Base-by-base conservation (phyloP, 1,139 yeast species). In the Suhomyces guaymorum region DNA sequence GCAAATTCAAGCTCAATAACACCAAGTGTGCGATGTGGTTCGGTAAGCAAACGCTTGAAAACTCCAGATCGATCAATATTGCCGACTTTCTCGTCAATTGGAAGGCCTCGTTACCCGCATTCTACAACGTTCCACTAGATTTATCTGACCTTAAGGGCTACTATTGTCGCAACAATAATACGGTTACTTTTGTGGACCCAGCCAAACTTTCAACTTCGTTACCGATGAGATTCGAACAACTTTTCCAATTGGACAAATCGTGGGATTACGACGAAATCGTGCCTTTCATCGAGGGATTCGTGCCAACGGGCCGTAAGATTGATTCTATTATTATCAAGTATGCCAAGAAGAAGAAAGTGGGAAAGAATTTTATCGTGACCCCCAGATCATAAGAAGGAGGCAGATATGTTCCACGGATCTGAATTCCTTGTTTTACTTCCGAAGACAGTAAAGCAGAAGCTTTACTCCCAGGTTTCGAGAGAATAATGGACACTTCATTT, bases 251-350 rank as follows among this genome's bases (percentile, higher is more conserved):
- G 28, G 82, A 80, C 46, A 54, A 70, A 2, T 69, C 67, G 21
- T 92, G 97, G 97, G 78, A 72, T 5, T 59, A 82, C 33, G 74
- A 73, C 1, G 96, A 89, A 31, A 73, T 92, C 17, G 63, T 66
- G 15, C 96, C 96, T 1, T 86, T 77, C 48, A 65, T 90, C 5
- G 62, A 61, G 18, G 80, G 76, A 15, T 64, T 79, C 37, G 75
- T 82, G 38, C 72, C 73, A 2, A 63, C 70, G 24, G 75, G 75
- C 1, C 60, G 80, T 40, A 85, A 84, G 54, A 59, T 77, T 8
- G 96, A 88, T 37, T 73, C 76, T 33, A 76, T 86, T 44, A 71
- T 88, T 12, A 69, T 88, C 69, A 89, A 89, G 57, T 83, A 69
- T 56, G 95, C 94, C 2, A 75, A 78, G 46, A 80, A 81, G 58